These are phyloP conservation scores for Paecilomyces sp. DNA, from an alignment of 2,329 filamentous ascomycete genomes.

Conservation along the genomic window DNA sequence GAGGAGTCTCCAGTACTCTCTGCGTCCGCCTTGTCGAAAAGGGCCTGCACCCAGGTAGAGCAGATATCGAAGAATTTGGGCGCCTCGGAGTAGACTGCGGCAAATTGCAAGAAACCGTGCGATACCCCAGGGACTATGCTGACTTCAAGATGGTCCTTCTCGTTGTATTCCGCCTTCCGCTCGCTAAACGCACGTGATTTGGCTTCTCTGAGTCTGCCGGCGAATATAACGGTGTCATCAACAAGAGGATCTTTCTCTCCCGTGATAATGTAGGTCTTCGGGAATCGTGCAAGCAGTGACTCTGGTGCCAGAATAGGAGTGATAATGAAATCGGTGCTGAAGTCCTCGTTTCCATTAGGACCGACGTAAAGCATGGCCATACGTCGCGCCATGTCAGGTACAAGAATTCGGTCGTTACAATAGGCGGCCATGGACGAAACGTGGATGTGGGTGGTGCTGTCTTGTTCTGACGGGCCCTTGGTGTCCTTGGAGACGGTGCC, in stretches of 20 bases:
- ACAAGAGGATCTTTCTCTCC: constrained; percentile 93
- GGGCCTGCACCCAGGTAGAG: constrained; percentile 71
- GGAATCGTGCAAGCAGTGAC: constrained; percentile 72
- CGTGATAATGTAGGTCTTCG: constrained; percentile 88
- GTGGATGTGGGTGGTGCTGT: constrained; percentile 73
- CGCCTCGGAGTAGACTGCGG: constrained; percentile 76
- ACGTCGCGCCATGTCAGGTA: constrained; percentile 96
- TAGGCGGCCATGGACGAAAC: constrained; percentile 98
- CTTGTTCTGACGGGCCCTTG: constrained; percentile 37
- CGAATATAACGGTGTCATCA: constrained; percentile 95
- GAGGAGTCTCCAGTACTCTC: constrained; percentile 8
- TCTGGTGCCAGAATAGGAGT: constrained; percentile 88
- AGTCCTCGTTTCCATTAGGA: constrained; percentile 62
- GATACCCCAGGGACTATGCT: constrained; percentile 79
- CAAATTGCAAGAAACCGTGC: constrained; percentile 92
- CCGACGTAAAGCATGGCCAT: constrained; percentile 99
- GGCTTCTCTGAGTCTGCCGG: constrained; percentile 75
- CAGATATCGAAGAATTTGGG: constrained; percentile 81
- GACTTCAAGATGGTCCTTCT: constrained; percentile 72
- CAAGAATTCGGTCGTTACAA: constrained; percentile 90
- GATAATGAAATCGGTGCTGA: constrained; percentile 73
- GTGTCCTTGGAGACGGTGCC: constrained; percentile 40
- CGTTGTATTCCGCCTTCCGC: constrained; percentile 54
- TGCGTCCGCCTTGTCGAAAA: constrained; percentile 46
- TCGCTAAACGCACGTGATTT: constrained; percentile 54